Conservation (phyloP, 371 early-diverging fungal genomes). For the Apophysomyces elegans region DNA sequence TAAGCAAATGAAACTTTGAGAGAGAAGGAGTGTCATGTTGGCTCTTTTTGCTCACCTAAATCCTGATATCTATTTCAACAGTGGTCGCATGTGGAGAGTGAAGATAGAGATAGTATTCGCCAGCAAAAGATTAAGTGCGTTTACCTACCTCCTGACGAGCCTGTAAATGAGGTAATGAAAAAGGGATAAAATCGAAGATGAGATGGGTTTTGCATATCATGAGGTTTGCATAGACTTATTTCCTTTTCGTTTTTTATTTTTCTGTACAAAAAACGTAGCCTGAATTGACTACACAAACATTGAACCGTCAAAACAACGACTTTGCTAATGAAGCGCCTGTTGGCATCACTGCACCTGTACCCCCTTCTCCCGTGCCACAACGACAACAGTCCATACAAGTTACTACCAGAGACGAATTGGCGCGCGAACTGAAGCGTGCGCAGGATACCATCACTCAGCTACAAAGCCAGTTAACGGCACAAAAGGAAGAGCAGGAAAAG, state of each 20-base stretch:
- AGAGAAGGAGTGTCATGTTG: not conserved
- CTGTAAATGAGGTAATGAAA: not conserved
- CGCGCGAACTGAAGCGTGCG: not conserved
- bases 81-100: slow-evolving; percentile 12
- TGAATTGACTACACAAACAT: no score
- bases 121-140: slow-evolving; percentile 16
- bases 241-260: no score
- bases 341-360: not conserved
- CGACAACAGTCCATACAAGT: not conserved
- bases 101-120: not conserved
- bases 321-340: not conserved
- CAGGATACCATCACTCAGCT: not conserved
- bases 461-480: not conserved
- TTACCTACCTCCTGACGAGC: not conserved
- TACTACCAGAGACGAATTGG: not conserved
- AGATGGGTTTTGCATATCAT: not conserved
- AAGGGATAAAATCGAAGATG: not conserved
- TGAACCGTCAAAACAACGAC: not conserved
- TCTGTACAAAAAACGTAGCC: no score
- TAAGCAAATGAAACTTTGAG: not conserved
- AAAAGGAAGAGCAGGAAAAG: not conserved
- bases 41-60: not conserved
- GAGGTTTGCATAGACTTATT: not conserved
- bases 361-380: not conserved
- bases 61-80: not conserved